These are phyloP conservation scores for Ogataea siamensis DNA, from an alignment of 805 yeast genomes.

Conservation along the genomic window DNA sequence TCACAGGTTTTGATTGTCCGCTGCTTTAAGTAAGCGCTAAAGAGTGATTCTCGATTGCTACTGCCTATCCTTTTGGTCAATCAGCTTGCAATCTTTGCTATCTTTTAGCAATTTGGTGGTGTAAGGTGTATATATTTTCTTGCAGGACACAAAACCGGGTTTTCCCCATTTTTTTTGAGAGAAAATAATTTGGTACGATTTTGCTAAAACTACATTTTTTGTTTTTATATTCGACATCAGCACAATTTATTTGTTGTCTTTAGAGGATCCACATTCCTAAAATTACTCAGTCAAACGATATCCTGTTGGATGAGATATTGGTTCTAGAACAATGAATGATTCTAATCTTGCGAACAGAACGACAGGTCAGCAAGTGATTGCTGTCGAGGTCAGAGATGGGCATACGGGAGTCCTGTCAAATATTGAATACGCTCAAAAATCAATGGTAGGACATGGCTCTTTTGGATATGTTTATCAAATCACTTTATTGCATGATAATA, in stretches of 20 bases:
- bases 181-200: slow-evolving; percentile 8
- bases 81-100: no score
- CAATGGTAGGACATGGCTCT: slow-evolving; percentile 98
- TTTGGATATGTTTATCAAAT: slow-evolving; percentile 97
- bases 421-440: slow-evolving; percentile 75
- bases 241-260: slow-evolving; percentile 2
- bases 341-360: slow-evolving; percentile 9
- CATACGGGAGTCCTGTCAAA: slow-evolving; percentile 59
- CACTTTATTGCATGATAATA: slow-evolving; percentile 66
- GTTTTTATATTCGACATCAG: slow-evolving; percentile 8
- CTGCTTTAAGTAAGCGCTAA: no score
- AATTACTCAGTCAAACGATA: not conserved
- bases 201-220: slow-evolving; percentile 7
- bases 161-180: slow-evolving; percentile 13
- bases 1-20: no score
- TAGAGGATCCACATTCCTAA: not conserved
- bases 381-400: slow-evolving; percentile 71
- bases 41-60: no score
- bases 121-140: slow-evolving; percentile 3
- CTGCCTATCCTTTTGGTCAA: no score
- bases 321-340: slow-evolving; percentile 5
- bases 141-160: not conserved
- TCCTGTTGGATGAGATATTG: slow-evolving; percentile 1
- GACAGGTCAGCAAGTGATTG: slow-evolving; percentile 32
- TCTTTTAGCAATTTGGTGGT: not conserved